These are phyloP conservation scores for Diutina catenulata DNA, from an alignment of 1,139 yeast species.

Conservation along the genomic window DNA sequence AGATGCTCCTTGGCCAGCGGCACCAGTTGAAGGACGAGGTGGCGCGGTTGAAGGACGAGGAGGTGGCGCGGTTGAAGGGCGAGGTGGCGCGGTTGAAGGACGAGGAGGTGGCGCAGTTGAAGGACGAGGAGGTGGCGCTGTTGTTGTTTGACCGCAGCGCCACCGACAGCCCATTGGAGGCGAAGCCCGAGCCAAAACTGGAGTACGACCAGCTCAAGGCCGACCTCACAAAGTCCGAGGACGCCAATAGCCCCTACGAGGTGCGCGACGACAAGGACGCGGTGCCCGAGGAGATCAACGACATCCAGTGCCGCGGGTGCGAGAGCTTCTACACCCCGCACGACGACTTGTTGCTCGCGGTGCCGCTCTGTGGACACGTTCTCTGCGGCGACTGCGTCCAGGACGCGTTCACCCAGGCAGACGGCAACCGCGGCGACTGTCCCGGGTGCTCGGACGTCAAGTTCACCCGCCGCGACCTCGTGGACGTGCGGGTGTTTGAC, in stretches of 20 bases:
- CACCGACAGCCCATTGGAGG: too few relatives aligned
- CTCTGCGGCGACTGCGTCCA: constrained; percentile 53
- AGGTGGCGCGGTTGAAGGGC: constrained; percentile 5
- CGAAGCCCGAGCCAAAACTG: too few relatives aligned
- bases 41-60: constrained; percentile 18
- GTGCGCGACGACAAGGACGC: too few relatives aligned
- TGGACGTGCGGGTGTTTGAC: not conserved
- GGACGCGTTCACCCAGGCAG: constrained; percentile 34
- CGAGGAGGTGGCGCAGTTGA: too few relatives aligned
- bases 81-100: constrained; percentile 4
- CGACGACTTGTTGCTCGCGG: constrained; percentile 30
- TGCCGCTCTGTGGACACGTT: constrained; percentile 59
- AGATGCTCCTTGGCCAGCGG: not conserved
- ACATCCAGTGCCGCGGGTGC: not conserved
- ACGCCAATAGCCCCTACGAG: too few relatives aligned
- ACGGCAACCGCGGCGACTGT: constrained; percentile 7
- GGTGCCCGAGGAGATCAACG: too few relatives aligned
- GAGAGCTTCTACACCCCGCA: constrained; percentile 12
- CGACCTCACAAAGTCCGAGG: too few relatives aligned
- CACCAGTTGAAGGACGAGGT: not conserved
- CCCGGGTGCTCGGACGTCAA: not conserved
- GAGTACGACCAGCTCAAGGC: too few relatives aligned
- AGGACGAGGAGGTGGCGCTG: too few relatives aligned
- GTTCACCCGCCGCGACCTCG: not conserved
- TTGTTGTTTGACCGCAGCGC: too few relatives aligned